Percentiles rank a stretch among this genome's conserved stretches.
Conservation (phyloP, 352 stramenopile species). For the Phytopythium helicoides region DNA sequence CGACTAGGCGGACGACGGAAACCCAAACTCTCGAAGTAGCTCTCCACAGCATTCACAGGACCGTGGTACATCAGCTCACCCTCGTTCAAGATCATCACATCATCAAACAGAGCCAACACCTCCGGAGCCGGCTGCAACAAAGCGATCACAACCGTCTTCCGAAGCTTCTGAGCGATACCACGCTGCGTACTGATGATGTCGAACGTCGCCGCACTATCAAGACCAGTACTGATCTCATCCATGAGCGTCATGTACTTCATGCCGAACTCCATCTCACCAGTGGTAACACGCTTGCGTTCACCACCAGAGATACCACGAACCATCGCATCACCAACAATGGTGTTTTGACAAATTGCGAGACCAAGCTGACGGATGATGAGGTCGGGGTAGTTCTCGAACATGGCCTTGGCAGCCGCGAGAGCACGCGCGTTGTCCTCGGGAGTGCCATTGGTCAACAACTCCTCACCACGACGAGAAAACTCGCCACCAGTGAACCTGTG, state of each 20-base stretch:
- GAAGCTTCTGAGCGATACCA: constrained; percentile 17
- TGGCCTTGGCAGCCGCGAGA: constrained; percentile 12
- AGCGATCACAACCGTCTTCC: constrained; percentile 49
- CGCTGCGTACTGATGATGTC: constrained; percentile 32
- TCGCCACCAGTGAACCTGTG: constrained; percentile 30
- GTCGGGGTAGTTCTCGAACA: constrained; percentile 36
- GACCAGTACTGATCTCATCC: constrained; percentile 92
- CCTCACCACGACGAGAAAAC: constrained; percentile 13
- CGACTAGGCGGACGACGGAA: constrained; percentile 30
- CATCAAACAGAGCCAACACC: constrained; percentile 84
- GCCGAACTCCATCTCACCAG: constrained; percentile 84
- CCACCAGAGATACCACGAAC: constrained; percentile 61
- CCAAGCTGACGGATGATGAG: constrained; percentile 36
- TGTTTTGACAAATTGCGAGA: constrained; percentile 44
- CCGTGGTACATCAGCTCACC: constrained; percentile 82
- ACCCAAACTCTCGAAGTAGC: constrained; percentile 37
- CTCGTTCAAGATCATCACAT: constrained; percentile 60
- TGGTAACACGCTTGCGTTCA: constrained; percentile 72
- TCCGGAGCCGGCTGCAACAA: constrained; percentile 88
- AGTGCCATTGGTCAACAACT: constrained; percentile 22
- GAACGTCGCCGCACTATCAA: constrained; percentile 65
- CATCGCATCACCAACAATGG: constrained; percentile 58
- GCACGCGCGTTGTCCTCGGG: constrained; percentile 26
- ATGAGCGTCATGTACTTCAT: constrained; percentile 71
- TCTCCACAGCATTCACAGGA: constrained; percentile 14